These are phyloP conservation scores for Cyclotella sp. DNA, from an alignment of 108 stramenopile species.

Conservation along the genomic window DNA sequence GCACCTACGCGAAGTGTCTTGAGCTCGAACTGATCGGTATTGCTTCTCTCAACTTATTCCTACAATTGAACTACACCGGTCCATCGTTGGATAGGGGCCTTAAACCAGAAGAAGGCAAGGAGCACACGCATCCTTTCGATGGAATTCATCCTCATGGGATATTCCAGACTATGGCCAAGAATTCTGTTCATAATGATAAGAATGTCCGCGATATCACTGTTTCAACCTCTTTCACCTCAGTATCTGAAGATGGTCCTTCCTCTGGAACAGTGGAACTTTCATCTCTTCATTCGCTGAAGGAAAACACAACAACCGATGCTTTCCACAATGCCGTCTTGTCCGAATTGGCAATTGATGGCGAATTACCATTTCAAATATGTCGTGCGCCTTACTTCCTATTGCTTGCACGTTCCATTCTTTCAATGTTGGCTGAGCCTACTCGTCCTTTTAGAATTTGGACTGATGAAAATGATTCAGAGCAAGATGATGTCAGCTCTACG, in stretches of 20 bases:
- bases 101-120: slow-evolving; percentile 32
- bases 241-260: slow-evolving; percentile 2
- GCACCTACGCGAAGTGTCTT: slow-evolving; percentile 37
- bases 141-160: slow-evolving; percentile 76
- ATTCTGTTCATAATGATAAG: slow-evolving; percentile 19
- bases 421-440: slow-evolving; percentile 56
- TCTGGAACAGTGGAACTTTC: slow-evolving; percentile 19
- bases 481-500: background rate
- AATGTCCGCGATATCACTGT: background rate
- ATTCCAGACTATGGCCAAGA: slow-evolving; percentile 42
- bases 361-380: slow-evolving; percentile 78
- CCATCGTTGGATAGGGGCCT: slow-evolving; percentile 61
- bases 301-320: slow-evolving; percentile 23
- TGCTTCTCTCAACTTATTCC: slow-evolving; percentile 84
- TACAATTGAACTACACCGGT: slow-evolving; percentile 89
- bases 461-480: background rate
- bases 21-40: slow-evolving; percentile 71
- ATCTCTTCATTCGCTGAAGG: slow-evolving; percentile 18
- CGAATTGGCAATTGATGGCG: slow-evolving; percentile 73
- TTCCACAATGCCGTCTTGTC: slow-evolving; percentile 78
- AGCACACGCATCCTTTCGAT: slow-evolving; percentile 28
- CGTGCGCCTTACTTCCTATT: slow-evolving; percentile 73
- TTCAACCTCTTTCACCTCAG: background rate
- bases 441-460: slow-evolving; percentile 40
- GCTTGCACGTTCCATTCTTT: slow-evolving; percentile 71